Base-by-base conservation (phyloP, 495 filamentous ascomycete genomes). In the Neurospora sp. region DNA sequence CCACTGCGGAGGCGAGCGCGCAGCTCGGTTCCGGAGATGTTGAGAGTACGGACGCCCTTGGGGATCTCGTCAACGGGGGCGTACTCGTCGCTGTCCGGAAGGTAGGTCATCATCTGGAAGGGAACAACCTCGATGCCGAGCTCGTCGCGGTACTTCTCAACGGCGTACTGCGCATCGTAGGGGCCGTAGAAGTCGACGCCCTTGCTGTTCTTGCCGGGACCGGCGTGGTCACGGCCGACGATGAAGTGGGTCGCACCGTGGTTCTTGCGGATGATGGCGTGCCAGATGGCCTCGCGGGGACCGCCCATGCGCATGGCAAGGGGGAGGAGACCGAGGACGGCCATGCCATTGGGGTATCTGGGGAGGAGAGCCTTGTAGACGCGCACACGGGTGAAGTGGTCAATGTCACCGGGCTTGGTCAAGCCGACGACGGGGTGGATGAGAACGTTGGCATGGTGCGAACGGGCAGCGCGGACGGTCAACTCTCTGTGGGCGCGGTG, bases 211-310 rank as follows among this genome's bases (percentile, higher is more conserved):
- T 93, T 96, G 75, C 96, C 96, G 38, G 96, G 96, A 71, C 96
- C 96, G 76, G 96, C 96, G 81, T 99, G 96, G 81, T 99, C 96
- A 83, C 96, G 93, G 38, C 96, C 96, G 71, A 99, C 94, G 78
- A 99, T 99, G 89, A 99, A 99, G 88, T 99, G 96, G 16, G 96
- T 98, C 44, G 95, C 94, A 75, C 96, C 96, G 85, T 97, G 94
- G 84, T 99, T 99, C 89, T 98, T 99, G 78, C 96, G 94, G 87
- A 99, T 99, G 79, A 99, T 98, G 75, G 96, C 96, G 86, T 99
- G 96, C 96, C 96, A 99, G 85, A 99, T 94, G 75, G 96, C 96
- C 87, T 99, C 96, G 75, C 96, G 92, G 69, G 96, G 96, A 76
- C 96, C 96, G 77, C 94, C 96, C 96, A 99, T 99, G 79, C 96